A percentile compares a stretch with the other conserved stretches of the same genome.
phyloP scores from a whole-genome alignment of 805 yeast genomes.

The Candida ortonii region DNA sequence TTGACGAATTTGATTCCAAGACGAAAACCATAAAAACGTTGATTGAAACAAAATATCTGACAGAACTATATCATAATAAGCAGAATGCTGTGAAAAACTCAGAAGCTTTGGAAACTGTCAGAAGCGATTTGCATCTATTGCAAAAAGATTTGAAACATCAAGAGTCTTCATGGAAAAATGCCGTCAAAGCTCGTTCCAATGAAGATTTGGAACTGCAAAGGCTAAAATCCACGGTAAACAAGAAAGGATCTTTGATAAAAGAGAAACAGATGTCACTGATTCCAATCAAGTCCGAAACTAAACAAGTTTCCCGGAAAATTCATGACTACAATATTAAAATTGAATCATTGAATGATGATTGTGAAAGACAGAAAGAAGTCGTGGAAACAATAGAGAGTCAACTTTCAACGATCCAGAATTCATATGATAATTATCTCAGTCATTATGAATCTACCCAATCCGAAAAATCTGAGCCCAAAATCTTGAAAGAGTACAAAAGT shows the following conservation, averaged over 20 bases:
- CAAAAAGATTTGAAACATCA: conserved; percentile 24
- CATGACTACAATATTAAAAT: conserved; percentile 45
- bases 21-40: conserved; percentile 46
- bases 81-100: conserved; percentile 36
- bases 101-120: conserved; percentile 8
- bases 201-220: conserved; percentile 42
- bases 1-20: conserved; percentile 60
- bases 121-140: conserved; percentile 25
- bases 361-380: conserved; percentile 45
- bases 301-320: conserved; percentile 46
- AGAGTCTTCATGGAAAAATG: conserved; percentile 27
- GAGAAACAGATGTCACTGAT: conserved; percentile 47
- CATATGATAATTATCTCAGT: conserved; percentile 21
- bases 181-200: conserved; percentile 44
- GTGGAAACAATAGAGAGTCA: conserved; percentile 45
- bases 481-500: conserved; percentile 53
- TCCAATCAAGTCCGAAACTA: conserved; percentile 60
- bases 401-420: conserved; percentile 34
- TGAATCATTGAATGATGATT: conserved; percentile 49
- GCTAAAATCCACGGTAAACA: conserved; percentile 36
- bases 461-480: conserved; percentile 43
- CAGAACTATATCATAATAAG: conserved; percentile 64
- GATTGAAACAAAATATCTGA: conserved; percentile 51
- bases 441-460: conserved; percentile 13
- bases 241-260: conserved; percentile 42